Percentiles rank a stretch among this genome's conserved stretches.
Evolutionary conservation across 2,329 filamentous ascomycete genomes (phyloP).

Genomic region (Chrysosphaeria jannelii): DNA sequence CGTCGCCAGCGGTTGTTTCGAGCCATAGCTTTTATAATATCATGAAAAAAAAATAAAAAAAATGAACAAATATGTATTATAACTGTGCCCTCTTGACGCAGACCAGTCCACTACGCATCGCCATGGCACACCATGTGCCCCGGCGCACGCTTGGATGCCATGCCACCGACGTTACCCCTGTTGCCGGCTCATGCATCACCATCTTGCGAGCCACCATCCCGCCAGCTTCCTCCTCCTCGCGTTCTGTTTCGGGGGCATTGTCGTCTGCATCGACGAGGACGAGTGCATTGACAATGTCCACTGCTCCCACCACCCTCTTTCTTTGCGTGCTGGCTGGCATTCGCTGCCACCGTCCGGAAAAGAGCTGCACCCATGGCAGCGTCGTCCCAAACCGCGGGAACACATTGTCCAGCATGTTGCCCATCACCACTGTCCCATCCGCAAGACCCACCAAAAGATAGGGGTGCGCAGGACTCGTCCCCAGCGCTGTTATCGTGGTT

Average conservation of each 20-base stretch:
- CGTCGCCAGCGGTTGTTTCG: conserved; percentile 48
- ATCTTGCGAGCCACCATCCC: neutral
- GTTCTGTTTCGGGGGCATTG: neutral
- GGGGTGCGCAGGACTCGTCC: conserved; percentile 19
- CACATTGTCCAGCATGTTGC: conserved; percentile 15
- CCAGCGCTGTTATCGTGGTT: conserved; percentile 20
- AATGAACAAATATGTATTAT: neutral
- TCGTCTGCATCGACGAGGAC: neutral
- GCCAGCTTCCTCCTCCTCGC: neutral
- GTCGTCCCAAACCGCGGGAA: conserved; percentile 8
- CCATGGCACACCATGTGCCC: conserved; percentile 35
- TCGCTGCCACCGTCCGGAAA: neutral
- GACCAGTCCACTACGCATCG: conserved; percentile 34
- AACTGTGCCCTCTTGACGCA: too few relatives aligned
- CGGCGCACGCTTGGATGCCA: conserved; percentile 41
- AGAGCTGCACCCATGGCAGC: neutral
- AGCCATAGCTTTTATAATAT: too few relatives aligned
- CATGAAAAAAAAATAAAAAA: neutral
- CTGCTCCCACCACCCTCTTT: neutral
- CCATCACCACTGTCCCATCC: conserved; percentile 13
- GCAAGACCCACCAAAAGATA: conserved; percentile 18
- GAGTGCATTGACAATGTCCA: neutral
- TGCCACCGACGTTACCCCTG: conserved; percentile 26
- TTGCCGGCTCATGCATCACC: conserved; percentile 25
- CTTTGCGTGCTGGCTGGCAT: neutral